Percentiles rank a stretch among this genome's conserved stretches.
These are phyloP conservation scores for Delonix regia DNA, from an alignment of 306 rosid genomes.

Conservation along the genomic window DNA sequence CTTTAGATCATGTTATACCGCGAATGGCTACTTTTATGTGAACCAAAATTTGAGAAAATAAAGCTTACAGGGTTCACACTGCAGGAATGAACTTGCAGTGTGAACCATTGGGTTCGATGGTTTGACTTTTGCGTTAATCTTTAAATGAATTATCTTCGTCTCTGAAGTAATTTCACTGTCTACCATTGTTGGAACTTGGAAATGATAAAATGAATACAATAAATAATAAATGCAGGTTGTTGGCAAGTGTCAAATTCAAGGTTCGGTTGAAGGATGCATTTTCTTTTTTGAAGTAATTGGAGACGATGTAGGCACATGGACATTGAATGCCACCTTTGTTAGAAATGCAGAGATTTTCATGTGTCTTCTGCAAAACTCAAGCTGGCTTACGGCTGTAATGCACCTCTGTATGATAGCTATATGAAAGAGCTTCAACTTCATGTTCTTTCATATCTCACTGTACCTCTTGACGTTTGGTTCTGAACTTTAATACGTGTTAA, in stretches of 20 bases:
- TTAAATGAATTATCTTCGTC: neutral
- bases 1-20: too few relatives aligned
- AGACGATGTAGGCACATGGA: too few relatives aligned
- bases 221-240: too few relatives aligned
- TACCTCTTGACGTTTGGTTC: neutral
- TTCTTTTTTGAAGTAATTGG: too few relatives aligned
- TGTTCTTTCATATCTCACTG: neutral
- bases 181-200: too few relatives aligned
- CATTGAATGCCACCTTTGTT: slow-evolving; percentile 1
- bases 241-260: neutral
- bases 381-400: neutral
- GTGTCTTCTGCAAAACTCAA: neutral
- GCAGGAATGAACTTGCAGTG: too few relatives aligned
- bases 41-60: neutral
- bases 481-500: neutral
- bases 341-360: neutral
- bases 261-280: too few relatives aligned
- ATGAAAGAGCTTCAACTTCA: neutral
- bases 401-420: neutral
- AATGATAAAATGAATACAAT: too few relatives aligned
- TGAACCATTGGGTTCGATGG: too few relatives aligned
- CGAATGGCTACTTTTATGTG: neutral
- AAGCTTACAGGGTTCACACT: neutral
- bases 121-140: too few relatives aligned
- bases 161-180: neutral